Evolutionary conservation across 2,329 filamentous ascomycete genomes (phyloP), one percentile per base, ranked within the genome.

Genomic region (Fusarium staphyleae): DNA sequence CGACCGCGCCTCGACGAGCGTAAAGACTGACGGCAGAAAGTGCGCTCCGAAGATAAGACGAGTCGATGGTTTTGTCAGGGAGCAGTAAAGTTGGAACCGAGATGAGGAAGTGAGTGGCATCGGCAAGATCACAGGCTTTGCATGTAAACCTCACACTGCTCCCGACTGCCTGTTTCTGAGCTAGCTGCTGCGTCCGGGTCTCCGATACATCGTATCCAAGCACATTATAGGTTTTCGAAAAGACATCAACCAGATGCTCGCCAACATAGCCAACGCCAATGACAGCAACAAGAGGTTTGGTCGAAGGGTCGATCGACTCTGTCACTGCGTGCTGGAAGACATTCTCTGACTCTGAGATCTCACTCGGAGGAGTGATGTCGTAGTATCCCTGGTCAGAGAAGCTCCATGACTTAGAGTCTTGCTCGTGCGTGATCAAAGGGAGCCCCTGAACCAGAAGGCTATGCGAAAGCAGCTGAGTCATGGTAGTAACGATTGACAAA

Each of bases 211-310:
- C 79, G 60, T 77, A 81, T n/a, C 76, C 80, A 32, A 82, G 66
- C 5, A 81, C 73, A 13, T 69, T 56, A 56, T 74, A 79, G 13
- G 67, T 62, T 2, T 55, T 67, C 9, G 74, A 72, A 52, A 82
- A 82, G 13, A 69, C 71, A 5, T 70, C 64, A 33, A 80, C 75
- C 11, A 83, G 76, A 51, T 81, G 77, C 48, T 75, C 73, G 7
- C 80, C 80, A 4, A 83, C 79, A 62, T 82, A 83, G 33, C 80
- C 81, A 13, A 82, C 78, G 3, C 80, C 80, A 19, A 83, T 77
- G 26, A 82, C 72, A 44, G 78, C 79, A 3, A 82, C 74, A 5
- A 76, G 52, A 7, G 76, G 72, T 4, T 72, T 63, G 13, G 39
- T 32, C 4, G 29, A 33, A 5, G 39, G 6, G 26, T 61, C 48